phyloP scores from a whole-genome alignment of 2,329 filamentous ascomycete genomes.

The Verticillium isaacii region DNA sequence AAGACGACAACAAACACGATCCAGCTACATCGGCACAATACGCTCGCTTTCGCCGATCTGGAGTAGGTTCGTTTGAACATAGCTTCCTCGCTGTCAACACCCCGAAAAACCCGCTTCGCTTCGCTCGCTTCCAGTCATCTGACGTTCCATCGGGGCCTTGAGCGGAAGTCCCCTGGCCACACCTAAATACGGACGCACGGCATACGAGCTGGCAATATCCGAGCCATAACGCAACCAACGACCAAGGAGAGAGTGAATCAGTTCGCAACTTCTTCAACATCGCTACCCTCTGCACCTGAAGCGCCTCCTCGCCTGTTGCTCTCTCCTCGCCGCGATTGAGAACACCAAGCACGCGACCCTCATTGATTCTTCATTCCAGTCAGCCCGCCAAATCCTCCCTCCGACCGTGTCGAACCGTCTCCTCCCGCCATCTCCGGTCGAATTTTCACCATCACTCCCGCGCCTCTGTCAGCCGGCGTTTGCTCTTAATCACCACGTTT shows the following conservation, averaged over 20 bases:
- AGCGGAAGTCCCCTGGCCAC: neutral
- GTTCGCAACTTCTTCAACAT: neutral
- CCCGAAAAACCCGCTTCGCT: neutral
- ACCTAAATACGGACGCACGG: neutral
- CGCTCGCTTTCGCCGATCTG: neutral
- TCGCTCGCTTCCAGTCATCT: neutral
- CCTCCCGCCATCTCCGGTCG: neutral
- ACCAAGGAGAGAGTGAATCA: neutral
- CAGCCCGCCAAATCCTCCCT: neutral
- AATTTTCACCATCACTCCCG: neutral
- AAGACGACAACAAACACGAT: neutral
- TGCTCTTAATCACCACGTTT: neutral
- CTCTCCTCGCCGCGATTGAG: neutral
- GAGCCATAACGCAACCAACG: neutral
- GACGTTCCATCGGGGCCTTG: neutral
- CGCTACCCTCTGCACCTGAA: neutral
- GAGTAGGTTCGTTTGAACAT: neutral
- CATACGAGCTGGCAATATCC: neutral
- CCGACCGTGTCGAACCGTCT: neutral
- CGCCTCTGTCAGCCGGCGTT: neutral
- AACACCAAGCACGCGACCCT: neutral
- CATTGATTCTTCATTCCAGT: neutral
- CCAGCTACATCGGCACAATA: neutral
- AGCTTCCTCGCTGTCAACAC: neutral
- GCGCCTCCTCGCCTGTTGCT: neutral